Conservation (phyloP, 176 grass and related monocot genomes). For the Echinochloa phyllopogon region DNA sequence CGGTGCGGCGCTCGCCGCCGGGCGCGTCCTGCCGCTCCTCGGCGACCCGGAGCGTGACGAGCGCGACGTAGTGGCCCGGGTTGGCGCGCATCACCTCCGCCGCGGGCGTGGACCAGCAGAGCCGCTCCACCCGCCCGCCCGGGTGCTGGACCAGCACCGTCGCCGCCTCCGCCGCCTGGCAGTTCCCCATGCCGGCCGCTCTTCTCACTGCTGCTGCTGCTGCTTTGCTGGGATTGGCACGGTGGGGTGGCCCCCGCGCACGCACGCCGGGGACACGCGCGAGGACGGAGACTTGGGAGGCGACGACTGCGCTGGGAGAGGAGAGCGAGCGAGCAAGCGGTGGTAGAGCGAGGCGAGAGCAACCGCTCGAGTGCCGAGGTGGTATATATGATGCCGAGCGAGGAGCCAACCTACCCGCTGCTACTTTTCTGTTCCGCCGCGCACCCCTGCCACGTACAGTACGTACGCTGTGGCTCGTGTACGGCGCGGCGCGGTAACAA, state of each 20-base stretch:
- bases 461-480: background rate
- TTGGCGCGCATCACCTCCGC: conserved; percentile 88
- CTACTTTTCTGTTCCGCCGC: background rate
- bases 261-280: background rate
- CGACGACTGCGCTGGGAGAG: background rate
- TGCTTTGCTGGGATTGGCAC: background rate
- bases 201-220: background rate
- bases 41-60: conserved; percentile 74
- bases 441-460: background rate
- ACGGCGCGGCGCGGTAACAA: too few relatives aligned
- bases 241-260: background rate
- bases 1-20: conserved; percentile 51
- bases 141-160: conserved; percentile 82
- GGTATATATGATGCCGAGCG: conserved; percentile 49
- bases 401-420: background rate
- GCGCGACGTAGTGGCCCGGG: conserved; percentile 91
- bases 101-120: conserved; percentile 70
- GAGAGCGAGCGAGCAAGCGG: background rate
- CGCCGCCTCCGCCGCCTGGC: conserved; percentile 90
- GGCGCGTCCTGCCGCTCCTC: conserved; percentile 54
- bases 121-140: conserved; percentile 72
- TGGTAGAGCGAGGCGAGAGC: too few relatives aligned
- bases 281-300: background rate
- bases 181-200: conserved; percentile 89
- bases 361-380: conserved; percentile 16